These are phyloP conservation scores for Taphrina confusa DNA, from an alignment of 1,139 yeast genomes.

Conservation along the genomic window DNA sequence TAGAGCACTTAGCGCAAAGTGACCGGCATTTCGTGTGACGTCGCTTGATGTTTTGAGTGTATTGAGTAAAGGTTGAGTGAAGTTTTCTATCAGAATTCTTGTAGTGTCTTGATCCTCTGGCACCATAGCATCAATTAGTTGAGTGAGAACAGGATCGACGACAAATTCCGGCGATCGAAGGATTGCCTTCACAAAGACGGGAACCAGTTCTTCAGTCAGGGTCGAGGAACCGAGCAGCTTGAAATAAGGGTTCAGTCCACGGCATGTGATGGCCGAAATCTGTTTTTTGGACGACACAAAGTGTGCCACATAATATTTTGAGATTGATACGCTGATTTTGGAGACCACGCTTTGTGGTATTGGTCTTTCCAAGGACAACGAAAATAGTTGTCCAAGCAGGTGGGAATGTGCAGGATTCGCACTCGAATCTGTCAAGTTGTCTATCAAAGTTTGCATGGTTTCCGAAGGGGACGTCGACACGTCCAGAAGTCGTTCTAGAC, in stretches of 20 bases:
- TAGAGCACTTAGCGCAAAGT: conserved; percentile 48
- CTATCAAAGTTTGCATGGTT: not conserved
- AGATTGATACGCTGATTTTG: not conserved
- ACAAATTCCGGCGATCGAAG: conserved; percentile 80
- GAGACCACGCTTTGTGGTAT: not conserved
- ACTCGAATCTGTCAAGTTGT: not conserved
- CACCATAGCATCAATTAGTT: conserved; percentile 51
- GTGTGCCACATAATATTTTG: not conserved
- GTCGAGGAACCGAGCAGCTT: conserved; percentile 43
- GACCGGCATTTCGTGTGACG: conserved; percentile 58
- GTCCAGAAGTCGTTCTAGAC: too few species aligned
- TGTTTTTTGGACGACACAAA: conserved; percentile 14
- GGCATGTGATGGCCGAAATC: not conserved
- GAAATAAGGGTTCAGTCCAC: conserved; percentile 16
- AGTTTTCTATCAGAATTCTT: conserved; percentile 52
- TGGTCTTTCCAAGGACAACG: not conserved
- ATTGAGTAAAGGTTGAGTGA: conserved; percentile 61
- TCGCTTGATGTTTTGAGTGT: conserved; percentile 74
- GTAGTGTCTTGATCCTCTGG: conserved; percentile 48
- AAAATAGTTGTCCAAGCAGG: conserved; percentile 4
- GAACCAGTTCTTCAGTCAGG: conserved; percentile 54
- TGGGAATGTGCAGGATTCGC: not conserved
- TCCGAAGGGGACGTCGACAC: too few species aligned
- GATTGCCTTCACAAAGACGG: conserved; percentile 71
- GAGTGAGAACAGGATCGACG: conserved; percentile 57